A percentile compares a stretch with the other conserved stretches of the same genome.
phyloP scores from a whole-genome alignment of 2,329 filamentous ascomycete species.

The Fusarium lateritium region DNA sequence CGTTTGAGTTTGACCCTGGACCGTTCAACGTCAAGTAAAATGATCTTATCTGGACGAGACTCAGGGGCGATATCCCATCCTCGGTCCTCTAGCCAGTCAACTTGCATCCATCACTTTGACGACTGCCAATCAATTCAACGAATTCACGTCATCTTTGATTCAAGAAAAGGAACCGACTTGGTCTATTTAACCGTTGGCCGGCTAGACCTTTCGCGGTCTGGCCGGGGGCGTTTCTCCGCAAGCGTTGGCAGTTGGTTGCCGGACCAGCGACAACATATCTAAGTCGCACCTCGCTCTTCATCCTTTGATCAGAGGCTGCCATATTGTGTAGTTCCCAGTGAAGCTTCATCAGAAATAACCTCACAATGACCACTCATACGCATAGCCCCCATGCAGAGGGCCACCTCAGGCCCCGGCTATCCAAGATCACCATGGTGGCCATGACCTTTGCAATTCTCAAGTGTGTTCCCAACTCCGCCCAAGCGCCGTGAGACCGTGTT shows the following conservation, averaged over 20 bases:
- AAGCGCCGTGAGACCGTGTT: fast-evolving
- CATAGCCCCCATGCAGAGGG: conserved; percentile 39
- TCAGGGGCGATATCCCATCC: not conserved
- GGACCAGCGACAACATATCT: conserved; percentile 10
- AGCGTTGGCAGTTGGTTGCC: not conserved
- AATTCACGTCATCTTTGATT: not conserved
- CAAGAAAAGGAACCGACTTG: not conserved
- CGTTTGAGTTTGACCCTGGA: conserved; percentile 14
- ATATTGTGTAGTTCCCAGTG: not conserved
- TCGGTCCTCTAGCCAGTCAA: not conserved
- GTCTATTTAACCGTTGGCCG: not conserved
- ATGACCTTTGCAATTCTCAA: conserved; percentile 62
- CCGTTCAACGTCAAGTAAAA: not conserved
- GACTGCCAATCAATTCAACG: not conserved
- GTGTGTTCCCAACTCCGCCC: conserved; percentile 29
- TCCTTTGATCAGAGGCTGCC: not conserved
- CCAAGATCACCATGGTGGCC: conserved; percentile 60
- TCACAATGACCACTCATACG: conserved; percentile 18
- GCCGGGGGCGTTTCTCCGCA: conserved; percentile 1
- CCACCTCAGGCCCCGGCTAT: conserved; percentile 56
- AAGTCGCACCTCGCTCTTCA: not conserved
- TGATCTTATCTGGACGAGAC: not conserved
- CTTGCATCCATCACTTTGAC: not conserved
- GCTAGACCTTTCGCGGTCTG: not conserved
- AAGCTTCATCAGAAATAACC: not conserved